Percentiles rank a stretch among this genome's conserved stretches.
Evolutionary conservation across 2,329 filamentous ascomycete species (phyloP).

Genomic region (Monosporascus sp.): DNA sequence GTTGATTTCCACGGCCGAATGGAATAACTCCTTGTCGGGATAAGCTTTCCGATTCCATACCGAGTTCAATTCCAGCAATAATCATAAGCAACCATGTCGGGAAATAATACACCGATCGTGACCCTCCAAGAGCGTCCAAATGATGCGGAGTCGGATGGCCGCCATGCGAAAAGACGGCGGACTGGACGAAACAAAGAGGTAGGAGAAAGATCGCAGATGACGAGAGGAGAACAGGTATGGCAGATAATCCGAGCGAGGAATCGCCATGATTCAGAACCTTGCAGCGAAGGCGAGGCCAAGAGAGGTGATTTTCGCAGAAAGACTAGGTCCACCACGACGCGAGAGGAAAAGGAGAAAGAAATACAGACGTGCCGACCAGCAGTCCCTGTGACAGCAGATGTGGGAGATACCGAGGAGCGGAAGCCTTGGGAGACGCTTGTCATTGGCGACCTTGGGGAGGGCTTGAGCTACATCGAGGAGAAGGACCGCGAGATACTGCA

Average conservation of each 20-base stretch:
- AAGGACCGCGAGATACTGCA: constrained; percentile 34
- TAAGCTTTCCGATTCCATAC: too few species aligned
- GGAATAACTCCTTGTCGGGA: too few species aligned
- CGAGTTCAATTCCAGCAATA: too few species aligned
- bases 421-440: constrained; percentile 27
- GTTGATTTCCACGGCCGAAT: too few species aligned
- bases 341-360: constrained; percentile 1
- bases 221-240: too few species aligned
- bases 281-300: background rate
- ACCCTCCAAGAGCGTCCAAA: too few species aligned
- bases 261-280: background rate
- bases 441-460: constrained; percentile 32
- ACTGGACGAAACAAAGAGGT: too few species aligned
- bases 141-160: too few species aligned
- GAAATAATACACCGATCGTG: too few species aligned
- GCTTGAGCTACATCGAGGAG: constrained; percentile 31
- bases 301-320: constrained; percentile 1
- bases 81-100: too few species aligned
- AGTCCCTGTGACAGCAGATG: background rate
- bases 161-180: too few species aligned
- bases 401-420: constrained; percentile 1
- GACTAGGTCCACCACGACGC: background rate
- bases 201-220: too few species aligned
- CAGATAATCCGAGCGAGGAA: background rate
- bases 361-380: background rate